phyloP scores from a whole-genome alignment of 495 filamentous ascomycete species.

The Lichenothelia convexa region DNA sequence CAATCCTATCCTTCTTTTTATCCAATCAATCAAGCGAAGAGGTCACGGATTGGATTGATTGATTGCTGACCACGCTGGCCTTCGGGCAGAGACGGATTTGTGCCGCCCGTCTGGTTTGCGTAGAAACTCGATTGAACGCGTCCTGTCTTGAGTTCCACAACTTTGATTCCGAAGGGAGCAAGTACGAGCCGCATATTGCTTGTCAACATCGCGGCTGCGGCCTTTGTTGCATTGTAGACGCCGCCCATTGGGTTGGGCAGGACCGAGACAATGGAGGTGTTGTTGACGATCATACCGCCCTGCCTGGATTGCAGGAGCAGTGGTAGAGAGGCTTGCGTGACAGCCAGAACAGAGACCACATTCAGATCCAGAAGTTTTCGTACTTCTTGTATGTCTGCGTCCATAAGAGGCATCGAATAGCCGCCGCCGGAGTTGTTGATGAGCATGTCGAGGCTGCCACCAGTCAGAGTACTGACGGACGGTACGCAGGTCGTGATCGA shows the following conservation, averaged over 20 bases:
- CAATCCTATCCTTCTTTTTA: too few species aligned
- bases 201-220: conserved; percentile 28
- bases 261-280: conserved; percentile 30
- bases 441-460: conserved; percentile 19
- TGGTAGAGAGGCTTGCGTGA: conserved; percentile 30
- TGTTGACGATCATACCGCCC: conserved; percentile 36
- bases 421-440: conserved; percentile 21
- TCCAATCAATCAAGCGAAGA: too few species aligned
- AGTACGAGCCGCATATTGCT: conserved; percentile 26
- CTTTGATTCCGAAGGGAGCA: conserved; percentile 24
- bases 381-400: conserved; percentile 21
- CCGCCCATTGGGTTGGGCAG: conserved; percentile 19
- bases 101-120: conserved; percentile 7
- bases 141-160: conserved; percentile 27
- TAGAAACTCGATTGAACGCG: conserved; percentile 24
- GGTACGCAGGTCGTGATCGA: conserved; percentile 24
- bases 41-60: too few species aligned
- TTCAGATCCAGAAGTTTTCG: conserved; percentile 24
- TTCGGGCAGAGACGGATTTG: neutral
- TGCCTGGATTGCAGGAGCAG: conserved; percentile 24
- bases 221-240: conserved; percentile 28
- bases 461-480: neutral
- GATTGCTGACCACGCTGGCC: too few species aligned
- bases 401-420: conserved; percentile 10
- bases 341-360: conserved; percentile 22